A percentile compares a stretch with the other conserved stretches of the same genome.
Evolutionary conservation across 495 filamentous ascomycete species (phyloP).

Genomic region (Amphirosellinia nigrospora): DNA sequence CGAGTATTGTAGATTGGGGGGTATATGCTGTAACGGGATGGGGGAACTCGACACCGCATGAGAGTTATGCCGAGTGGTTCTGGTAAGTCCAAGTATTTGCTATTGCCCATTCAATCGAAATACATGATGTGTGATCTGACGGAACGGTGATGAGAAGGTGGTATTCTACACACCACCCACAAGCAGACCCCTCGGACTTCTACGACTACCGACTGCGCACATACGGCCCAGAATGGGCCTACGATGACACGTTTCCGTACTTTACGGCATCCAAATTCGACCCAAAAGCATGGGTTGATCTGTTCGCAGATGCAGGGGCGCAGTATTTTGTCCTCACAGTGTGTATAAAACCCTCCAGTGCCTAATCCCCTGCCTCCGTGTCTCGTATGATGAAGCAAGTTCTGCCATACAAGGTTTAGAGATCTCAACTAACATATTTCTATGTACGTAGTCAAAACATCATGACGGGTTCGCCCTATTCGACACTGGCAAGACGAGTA

Average conservation of each 20-base stretch:
- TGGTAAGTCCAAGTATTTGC: slow-evolving; percentile 31
- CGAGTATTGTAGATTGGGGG: too few relatives aligned
- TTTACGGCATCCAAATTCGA: slow-evolving; percentile 58
- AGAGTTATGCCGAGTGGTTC: slow-evolving; percentile 63
- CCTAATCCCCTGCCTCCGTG: too few relatives aligned
- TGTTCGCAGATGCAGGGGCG: slow-evolving; percentile 60
- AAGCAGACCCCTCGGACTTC: slow-evolving; percentile 39
- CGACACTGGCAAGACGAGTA: slow-evolving; percentile 49
- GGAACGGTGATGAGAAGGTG: slow-evolving; percentile 26
- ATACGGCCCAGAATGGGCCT: slow-evolving; percentile 56
- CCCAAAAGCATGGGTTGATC: slow-evolving; percentile 62
- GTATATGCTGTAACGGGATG: slow-evolving; percentile 60
- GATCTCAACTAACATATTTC: too few relatives aligned
- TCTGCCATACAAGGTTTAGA: too few relatives aligned
- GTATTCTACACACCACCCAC: slow-evolving; percentile 43
- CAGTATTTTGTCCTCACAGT: slow-evolving; percentile 63
- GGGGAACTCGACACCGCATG: slow-evolving; percentile 57
- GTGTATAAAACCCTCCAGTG: too few relatives aligned
- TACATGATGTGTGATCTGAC: background rate
- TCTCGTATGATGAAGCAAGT: too few relatives aligned
- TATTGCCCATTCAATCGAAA: too few relatives aligned
- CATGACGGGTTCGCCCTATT: slow-evolving; percentile 63
- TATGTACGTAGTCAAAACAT: slow-evolving; percentile 58
- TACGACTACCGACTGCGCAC: slow-evolving; percentile 58
- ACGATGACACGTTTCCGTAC: slow-evolving; percentile 62